Evolutionary conservation across 1,284 basidiomycete species (phyloP), one percentile per base, ranked within the genome.

Genomic region (Fereydounia khargensis): DNA sequence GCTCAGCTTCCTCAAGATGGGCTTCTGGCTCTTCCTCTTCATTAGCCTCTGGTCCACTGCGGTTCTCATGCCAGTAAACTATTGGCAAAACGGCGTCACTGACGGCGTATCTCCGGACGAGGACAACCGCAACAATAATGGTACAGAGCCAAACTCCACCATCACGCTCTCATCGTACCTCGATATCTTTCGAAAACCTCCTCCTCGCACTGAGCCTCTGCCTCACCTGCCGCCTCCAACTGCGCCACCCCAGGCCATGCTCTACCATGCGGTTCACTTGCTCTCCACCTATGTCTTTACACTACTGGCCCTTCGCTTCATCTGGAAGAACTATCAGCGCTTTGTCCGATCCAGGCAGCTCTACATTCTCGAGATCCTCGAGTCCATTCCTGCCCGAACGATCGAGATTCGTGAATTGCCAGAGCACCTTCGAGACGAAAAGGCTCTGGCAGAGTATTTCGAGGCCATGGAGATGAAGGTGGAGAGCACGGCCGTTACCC

Each of bases 261-360:
- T 77, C 47, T 74, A 70, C 68, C 62, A 77, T 63, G 37, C 73
- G 1, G 81, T 90, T 13, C 92, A 98, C 74, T 84, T 98, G 41
- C 73, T 90, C 47, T 94, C 95, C 79, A 91, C 91, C 3, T 96
- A 94, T 78, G 79, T 92, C 38, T 94, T 97, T 80, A 91, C 91
- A 2, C 70, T 85, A 36, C 83, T 96, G 40, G 83, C 89, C 0
- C 82, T 97, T 53, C 85, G 84, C 47, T 88, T 88, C 77, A 84
- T 95, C 41, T 86, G 90, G 80, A 83, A 84, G 62, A 94, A 92
- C 74, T 97, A 92, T 74, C 82, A 85, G 35, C 84, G 86, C 17
- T 98, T 94, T 78, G 83, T 97, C 44, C 86, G 86, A n/a, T 85
- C 89, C 2, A 84, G 94, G 1, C 94, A 98, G 73, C 82, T 94